phyloP scores from a whole-genome alignment of 768 basidiomycete species.

The Kwoniella newhampshirensis region DNA sequence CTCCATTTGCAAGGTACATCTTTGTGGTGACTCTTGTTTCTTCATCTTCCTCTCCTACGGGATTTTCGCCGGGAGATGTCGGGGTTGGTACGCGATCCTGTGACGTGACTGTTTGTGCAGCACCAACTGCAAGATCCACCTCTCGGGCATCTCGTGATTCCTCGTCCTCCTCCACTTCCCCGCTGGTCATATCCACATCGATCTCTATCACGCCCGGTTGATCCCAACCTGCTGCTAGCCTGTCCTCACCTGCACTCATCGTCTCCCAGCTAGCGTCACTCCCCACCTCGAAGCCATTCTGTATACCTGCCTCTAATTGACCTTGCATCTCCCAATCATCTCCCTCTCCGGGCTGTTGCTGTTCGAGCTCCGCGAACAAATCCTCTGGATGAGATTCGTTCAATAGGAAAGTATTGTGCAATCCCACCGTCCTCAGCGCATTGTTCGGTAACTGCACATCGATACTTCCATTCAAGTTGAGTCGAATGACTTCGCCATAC shows the following conservation, averaged over 20 bases:
- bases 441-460: constrained; percentile 65
- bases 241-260: constrained; percentile 16
- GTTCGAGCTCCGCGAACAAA: constrained; percentile 58
- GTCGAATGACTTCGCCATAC: constrained; percentile 77
- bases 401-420: constrained; percentile 70
- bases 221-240: constrained; percentile 18
- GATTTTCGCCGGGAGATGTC: neutral
- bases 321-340: constrained; percentile 24
- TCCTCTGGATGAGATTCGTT: constrained; percentile 74
- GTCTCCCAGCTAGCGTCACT: constrained; percentile 30
- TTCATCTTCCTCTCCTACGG: constrained; percentile 56
- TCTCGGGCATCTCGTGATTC: constrained; percentile 24
- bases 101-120: constrained; percentile 8
- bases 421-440: constrained; percentile 58
- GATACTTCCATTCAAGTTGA: constrained; percentile 58
- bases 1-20: constrained; percentile 31
- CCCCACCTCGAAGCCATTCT: neutral
- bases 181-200: constrained; percentile 33
- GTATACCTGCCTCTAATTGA: neutral
- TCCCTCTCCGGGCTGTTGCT: constrained; percentile 38
- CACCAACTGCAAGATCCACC: constrained; percentile 32
- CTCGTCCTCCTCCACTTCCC: constrained; percentile 55
- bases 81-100: neutral
- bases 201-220: constrained; percentile 10
- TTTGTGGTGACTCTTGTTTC: constrained; percentile 23